A percentile compares a stretch with the other conserved stretches of the same genome.
Evolutionary conservation across 768 basidiomycete species (phyloP).

Genomic region (Trametes meyenii): DNA sequence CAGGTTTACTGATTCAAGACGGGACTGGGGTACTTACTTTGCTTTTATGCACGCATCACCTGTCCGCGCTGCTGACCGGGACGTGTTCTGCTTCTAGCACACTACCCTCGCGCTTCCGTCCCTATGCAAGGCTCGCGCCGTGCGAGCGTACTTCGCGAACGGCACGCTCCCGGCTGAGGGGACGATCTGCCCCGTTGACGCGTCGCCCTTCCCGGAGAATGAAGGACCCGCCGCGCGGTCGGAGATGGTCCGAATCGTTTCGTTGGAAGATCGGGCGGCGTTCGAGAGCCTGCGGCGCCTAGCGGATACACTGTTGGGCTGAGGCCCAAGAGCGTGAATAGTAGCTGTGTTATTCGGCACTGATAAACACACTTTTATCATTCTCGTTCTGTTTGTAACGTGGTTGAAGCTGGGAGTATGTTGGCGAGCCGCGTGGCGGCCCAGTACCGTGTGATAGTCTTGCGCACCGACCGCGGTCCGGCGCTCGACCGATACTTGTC

Average conservation of each 20-base stretch:
- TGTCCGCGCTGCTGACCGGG: background rate
- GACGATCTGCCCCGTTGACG: constrained; percentile 25
- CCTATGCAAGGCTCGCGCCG: constrained; percentile 26
- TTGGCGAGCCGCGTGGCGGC: too few species aligned
- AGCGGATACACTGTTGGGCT: too few species aligned
- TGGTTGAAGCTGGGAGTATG: too few species aligned
- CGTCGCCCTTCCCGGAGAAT: constrained; percentile 1
- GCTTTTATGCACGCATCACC: background rate
- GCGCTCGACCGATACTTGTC: too few species aligned
- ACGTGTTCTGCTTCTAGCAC: constrained; percentile 18
- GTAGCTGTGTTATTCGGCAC: too few species aligned
- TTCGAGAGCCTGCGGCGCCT: background rate
- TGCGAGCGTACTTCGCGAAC: constrained; percentile 32
- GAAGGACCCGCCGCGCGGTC: background rate
- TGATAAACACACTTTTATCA: too few species aligned
- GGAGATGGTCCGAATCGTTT: background rate
- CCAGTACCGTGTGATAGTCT: too few species aligned
- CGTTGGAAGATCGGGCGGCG: constrained; percentile 2
- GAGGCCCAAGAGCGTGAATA: too few species aligned
- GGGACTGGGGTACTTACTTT: constrained; percentile 31
- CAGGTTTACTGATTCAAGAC: constrained; percentile 34
- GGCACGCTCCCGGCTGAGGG: constrained; percentile 33
- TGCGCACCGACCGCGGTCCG: too few species aligned
- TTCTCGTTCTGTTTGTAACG: too few species aligned
- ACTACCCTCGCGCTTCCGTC: constrained; percentile 28